Conservation (phyloP, 176 grass and related monocot genomes). For the Aegilops speltoides region DNA sequence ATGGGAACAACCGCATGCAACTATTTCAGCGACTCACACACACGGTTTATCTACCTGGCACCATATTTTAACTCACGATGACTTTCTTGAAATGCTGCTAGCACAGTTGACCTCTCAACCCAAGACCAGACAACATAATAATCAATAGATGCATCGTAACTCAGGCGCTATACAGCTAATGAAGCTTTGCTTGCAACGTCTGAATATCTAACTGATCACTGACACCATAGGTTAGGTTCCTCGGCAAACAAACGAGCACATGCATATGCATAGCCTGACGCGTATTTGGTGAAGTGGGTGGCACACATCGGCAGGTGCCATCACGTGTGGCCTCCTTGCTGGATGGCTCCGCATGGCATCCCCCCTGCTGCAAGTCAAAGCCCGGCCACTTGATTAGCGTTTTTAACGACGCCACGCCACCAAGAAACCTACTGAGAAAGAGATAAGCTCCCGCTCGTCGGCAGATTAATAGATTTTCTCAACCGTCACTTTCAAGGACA, state of each 20-base stretch:
- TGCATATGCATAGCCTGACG: not conserved
- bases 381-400: not conserved
- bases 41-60: too few species aligned
- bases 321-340: conserved; percentile 18
- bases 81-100: not conserved
- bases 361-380: not conserved
- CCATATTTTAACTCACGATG: too few species aligned
- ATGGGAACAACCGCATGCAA: too few species aligned
- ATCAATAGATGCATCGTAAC: not conserved
- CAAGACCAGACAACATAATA: not conserved
- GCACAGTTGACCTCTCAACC: not conserved
- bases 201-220: not conserved
- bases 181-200: not conserved
- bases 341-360: not conserved
- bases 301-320: not conserved
- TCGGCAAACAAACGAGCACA: not conserved
- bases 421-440: not conserved
- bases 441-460: not conserved
- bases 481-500: not conserved
- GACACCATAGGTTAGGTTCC: not conserved
- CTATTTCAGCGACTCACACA: too few species aligned
- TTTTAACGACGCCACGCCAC: not conserved
- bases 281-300: not conserved
- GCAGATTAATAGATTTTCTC: not conserved
- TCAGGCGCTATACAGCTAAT: not conserved